phyloP scores from a whole-genome alignment of 176 grass and related monocot species.

The barley (Hordeum vulgare) region DNA sequence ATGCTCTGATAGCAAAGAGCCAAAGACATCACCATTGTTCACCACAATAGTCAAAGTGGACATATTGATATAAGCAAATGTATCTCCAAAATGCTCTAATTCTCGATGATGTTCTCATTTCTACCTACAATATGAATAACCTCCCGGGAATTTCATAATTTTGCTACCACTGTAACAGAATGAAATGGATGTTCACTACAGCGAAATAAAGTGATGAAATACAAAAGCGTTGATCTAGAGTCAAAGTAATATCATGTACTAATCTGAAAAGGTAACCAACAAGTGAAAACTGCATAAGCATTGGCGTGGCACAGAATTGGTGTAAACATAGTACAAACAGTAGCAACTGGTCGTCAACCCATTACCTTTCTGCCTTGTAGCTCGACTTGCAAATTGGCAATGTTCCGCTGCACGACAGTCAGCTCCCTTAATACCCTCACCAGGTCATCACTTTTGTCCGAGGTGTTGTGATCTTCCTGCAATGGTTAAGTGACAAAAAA shows the following conservation, averaged over 20 bases:
- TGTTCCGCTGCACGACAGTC: constrained; percentile 71
- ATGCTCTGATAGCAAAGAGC: neutral
- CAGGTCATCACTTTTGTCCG: constrained; percentile 82
- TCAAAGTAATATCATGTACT: neutral
- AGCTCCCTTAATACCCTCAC: constrained; percentile 89
- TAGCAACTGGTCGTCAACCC: neutral
- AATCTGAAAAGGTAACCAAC: neutral
- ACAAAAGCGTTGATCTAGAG: neutral
- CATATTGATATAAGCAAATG: neutral
- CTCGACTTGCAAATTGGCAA: constrained; percentile 96
- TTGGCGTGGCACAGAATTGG: neutral
- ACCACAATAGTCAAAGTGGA: neutral
- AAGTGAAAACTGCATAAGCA: neutral
- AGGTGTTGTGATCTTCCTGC: constrained; percentile 71
- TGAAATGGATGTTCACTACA: neutral
- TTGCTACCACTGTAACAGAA: neutral
- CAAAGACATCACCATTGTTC: neutral
- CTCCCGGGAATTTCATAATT: neutral
- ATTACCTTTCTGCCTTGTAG: constrained; percentile 95
- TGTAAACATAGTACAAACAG: neutral
- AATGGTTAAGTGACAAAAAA: neutral
- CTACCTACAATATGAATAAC: neutral
- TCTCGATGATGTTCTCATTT: neutral
- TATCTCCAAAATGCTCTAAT: neutral
- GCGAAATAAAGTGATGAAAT: neutral